Evolutionary conservation across 1,284 basidiomycete genomes (phyloP), one percentile per base, ranked within the genome.

Genomic region (Moesziomyces sp.): DNA sequence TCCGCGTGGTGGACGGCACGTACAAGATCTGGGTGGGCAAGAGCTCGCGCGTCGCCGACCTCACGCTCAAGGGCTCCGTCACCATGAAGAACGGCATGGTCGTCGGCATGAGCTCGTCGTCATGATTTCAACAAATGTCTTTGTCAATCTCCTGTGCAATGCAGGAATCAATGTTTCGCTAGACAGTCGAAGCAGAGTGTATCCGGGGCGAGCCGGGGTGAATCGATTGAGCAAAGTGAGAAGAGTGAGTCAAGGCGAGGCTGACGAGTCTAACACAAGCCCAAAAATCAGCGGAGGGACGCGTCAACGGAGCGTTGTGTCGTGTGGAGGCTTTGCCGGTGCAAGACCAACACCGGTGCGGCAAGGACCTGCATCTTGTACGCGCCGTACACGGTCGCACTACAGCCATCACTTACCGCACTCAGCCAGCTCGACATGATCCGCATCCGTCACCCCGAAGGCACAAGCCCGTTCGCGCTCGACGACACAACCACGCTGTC

Each of bases 21-120:
- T 72, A 76, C 58, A 58, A 67, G 56, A 52, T 67, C 42, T 66
- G 66, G 61, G 67, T 70, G 7, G 67, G 67, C 3, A 70, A 65
- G 55, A 68, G 58, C 53, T 69, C 60, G 23, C 47, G 56, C 1
- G 44, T 54, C 45, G 6, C 35, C 18, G 58, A 69, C 21, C 38
- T 69, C 13, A 42, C 52, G 18, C 47, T 69, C 30, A 52, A 46
- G 28, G 67, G 64, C 8, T 61, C 54, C 26, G 51, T 67, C 14
- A 67, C 54, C 7, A 67, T 67, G 54, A 45, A 67, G 54, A 45
- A 59, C 38, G 61, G 57, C 7, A 35, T 26, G 59, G 49, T 59
- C 24, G 66, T 50, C 23, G 26, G 43, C 21, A 43, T 53, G 26
- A 52, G 49, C 52, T 24, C 30, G 24, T 58, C 21, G 45, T 53